phyloP scores from a whole-genome alignment of 2,329 filamentous ascomycete genomes.

The Akanthomyces lecanii region DNA sequence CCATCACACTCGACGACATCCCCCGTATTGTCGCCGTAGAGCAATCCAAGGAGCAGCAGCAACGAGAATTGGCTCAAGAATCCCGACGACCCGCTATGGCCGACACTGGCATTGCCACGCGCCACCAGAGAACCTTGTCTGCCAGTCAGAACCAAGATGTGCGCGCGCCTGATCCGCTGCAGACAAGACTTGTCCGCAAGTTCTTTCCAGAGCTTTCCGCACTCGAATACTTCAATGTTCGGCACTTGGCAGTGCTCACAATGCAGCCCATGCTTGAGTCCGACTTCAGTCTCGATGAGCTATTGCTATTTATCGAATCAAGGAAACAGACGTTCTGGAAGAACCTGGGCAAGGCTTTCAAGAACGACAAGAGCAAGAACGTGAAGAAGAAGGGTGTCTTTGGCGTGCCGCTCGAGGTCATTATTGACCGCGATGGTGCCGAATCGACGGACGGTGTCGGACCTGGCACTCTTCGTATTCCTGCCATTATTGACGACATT shows the following conservation, averaged over 20 bases:
- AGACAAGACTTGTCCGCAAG: conserved; percentile 59
- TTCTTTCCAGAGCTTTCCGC: conserved; percentile 97
- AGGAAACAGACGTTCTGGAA: conserved; percentile 94
- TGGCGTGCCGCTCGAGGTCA: conserved; percentile 78
- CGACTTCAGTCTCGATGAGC: conserved; percentile 89
- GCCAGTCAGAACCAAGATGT: conserved; percentile 48
- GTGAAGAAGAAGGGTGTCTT: conserved; percentile 93
- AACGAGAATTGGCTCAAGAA: conserved; percentile 51
- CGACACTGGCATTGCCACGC: conserved; percentile 49
- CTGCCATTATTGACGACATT: conserved; percentile 90
- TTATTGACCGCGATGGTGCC: conserved; percentile 89
- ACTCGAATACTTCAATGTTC: conserved; percentile 94
- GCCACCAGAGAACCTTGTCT: conserved; percentile 61
- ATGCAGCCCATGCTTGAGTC: conserved; percentile 90
- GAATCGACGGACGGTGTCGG: conserved; percentile 98
- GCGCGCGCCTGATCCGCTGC: conserved; percentile 49
- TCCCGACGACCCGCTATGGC: conserved; percentile 54
- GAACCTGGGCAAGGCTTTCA: conserved; percentile 95
- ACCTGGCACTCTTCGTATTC: conserved; percentile 83
- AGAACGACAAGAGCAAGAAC: conserved; percentile 72
- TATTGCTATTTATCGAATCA: conserved; percentile 88
- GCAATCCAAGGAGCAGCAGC: conserved; percentile 82
- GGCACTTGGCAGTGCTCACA: conserved; percentile 88
- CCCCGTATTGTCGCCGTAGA: conserved; percentile 93
- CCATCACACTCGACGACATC: conserved; percentile 91